Base-by-base conservation (phyloP, 495 filamentous ascomycete genomes). In the Daldinia vernicosa region DNA sequence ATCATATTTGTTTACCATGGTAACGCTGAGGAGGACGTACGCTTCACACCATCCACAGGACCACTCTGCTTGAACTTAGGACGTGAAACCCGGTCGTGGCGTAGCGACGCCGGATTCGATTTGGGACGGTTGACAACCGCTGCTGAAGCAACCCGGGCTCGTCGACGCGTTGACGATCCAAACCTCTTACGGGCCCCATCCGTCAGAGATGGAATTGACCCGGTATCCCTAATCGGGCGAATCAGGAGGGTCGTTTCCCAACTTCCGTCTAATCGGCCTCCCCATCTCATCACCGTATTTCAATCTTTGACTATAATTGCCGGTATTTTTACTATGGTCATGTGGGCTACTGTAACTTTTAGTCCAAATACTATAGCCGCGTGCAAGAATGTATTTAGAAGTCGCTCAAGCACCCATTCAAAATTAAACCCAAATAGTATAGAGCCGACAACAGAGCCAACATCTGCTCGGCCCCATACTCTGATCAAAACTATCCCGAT, bases 1-100 rank as follows among this genome's bases (percentile, higher is more conserved):
- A 43, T 62, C 19, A 52, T 52, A 33, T 8, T 62, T 12, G 43
- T 62, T 8, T 62, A 30, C 15, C 59, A 62, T 30, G 59, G 59
- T 3, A 43, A 62, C 22, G 30, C 30, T 14, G 24, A 52, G 28
- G 59, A 11, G 2, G 4, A 37, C 11, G 14, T 28, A 32, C 9
- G 19, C 4, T 51, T 51, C 22, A 11, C 11, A 9, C 26, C 40
- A 37, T 33, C 43, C 27, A 6, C 22, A 8, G 0, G 5, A 8
- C 59, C 59, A 1, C 7, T 62, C 6, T 33, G 4, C 7, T 26
- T 62, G 9, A 43, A 62, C 3, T 12, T 62, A 4, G 59, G 59
- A n/a, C 6, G 24, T 8, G 45, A 12, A 24, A 9, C 3, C 4
- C 27, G 45, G 6, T 51, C 59, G 27, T 62, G 59, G 59, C 59